Base-by-base conservation (phyloP, 2,329 filamentous ascomycete genomes). In the Fusarium sp. region DNA sequence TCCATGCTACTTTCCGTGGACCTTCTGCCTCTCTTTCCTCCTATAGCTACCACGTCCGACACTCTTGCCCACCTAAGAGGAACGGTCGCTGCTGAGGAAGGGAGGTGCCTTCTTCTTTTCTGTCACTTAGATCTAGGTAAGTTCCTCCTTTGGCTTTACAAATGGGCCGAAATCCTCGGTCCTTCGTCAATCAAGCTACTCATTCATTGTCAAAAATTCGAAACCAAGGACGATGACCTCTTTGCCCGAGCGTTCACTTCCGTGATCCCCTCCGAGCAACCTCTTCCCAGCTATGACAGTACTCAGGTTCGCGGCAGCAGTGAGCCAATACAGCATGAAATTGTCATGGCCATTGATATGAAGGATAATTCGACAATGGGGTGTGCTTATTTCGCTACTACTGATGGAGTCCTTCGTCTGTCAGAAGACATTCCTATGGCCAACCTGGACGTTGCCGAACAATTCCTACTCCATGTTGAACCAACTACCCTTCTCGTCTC, bases 301-400 rank as follows among this genome's bases (percentile, higher is more conserved):
- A 8, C 30, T 46, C 68, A 55, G 27, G 54, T 9, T 16, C 47
- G 59, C 52, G 70, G 31, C 13, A 67, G 48, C 28, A 67, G 63
- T 16, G 54, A 66, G 27, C 41, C 54, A 8, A 57, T 70, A 23
- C 58, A 65, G 13, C 70, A 75, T 60, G 93, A 96, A 76, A 81
- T 94, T 28, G 87, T 97, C 62, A 93, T 97, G 89, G 93, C 94
- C 1, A 83, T 97, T 27, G 90, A 97, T 62, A 85, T 95, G 77
- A 89, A 87, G 66, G 87, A 90, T n/a, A 87, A 88, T 31, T 90
- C 88, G 1, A 90, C 87, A 0, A 85, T 97, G 16, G 95, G 95
- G 1, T 98, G 94, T 78, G 91, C 93, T 47, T 97, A 95, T 76
- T 97, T 95, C 76, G 84, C 91, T 48, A 90, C 91, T 7, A 82